Base-by-base conservation (phyloP, 306 rosid genomes). In the Cyamopsis tetragonoloba region DNA sequence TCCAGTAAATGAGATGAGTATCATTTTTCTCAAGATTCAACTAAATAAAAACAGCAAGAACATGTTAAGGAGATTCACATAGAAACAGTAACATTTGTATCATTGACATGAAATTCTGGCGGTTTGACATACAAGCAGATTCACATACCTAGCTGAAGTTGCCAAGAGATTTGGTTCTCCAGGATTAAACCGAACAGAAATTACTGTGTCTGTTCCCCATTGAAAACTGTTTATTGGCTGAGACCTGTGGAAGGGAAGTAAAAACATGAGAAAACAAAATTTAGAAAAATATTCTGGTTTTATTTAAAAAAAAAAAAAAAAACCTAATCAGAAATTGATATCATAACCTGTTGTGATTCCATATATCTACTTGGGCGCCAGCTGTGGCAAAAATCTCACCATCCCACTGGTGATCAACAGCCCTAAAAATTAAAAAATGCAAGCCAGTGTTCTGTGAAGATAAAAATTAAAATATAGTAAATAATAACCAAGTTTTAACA, bases 351-450 rank as follows among this genome's bases (percentile, higher is more conserved):
- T 86, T 93, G 67, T 85, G 96, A 64, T 84, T 91, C 99, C 99
- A 93, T 56, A 93, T 73, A 68, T 88, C 89, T 47, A 93, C 87
- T 80, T 87, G 92, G 26, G 96, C 95, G 43, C 99, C 96, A 66
- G 82, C 96, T 4, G 99, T 93, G 39, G 99, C 98, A 86, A 93
- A 93, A 71, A 72, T 83, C 77, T 86, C 86, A 19, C 83, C 89
- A 6, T 88, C 84, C 97, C 96, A 88, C 72, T 90, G 95, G 59
- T 93, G 97, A 85, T 93, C 99, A 75, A 30, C 95, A 62, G 87
- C 89, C 88, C 98, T 93, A 68, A 26, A 74, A 70, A 69, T 41
- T n/a, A 55, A 57, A 43, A 32, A 67, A 62, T 14, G 68, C 8
- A 30, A 37, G 48, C 18, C 47, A 22, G 10, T 0, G 41, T 38